A percentile compares a stretch with the other conserved stretches of the same genome.
These are phyloP conservation scores for Mitragyna speciosa DNA, from an alignment of 257 asterid genomes.

Conservation along the genomic window DNA sequence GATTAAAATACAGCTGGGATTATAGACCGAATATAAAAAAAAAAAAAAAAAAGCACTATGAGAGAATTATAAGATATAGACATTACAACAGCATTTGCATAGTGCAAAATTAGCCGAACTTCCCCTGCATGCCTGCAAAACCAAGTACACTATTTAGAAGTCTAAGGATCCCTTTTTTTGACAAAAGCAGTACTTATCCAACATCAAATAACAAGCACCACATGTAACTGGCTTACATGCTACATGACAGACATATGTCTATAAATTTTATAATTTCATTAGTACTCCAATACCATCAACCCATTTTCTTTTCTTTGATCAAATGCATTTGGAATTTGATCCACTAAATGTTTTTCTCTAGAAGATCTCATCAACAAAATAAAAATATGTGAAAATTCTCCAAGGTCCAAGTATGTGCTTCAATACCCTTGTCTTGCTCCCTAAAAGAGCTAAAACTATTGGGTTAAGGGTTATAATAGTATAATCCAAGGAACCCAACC, in stretches of 20 bases:
- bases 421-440: not conserved
- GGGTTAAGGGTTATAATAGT: not conserved
- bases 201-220: not conserved
- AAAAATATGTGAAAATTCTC: not conserved
- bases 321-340: not conserved
- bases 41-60: not conserved
- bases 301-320: not conserved
- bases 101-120: slow-evolving; percentile 83
- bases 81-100: slow-evolving; percentile 66
- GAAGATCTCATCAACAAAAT: not conserved
- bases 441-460: not conserved
- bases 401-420: not conserved
- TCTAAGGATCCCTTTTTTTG: not conserved
- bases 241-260: not conserved
- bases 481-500: not conserved
- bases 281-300: not conserved
- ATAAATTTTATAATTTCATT: not conserved
- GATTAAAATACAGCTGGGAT: not conserved
- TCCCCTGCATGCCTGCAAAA: slow-evolving; percentile 81
- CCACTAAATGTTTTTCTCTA: not conserved
- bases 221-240: not conserved
- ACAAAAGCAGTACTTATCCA: not conserved
- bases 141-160: not conserved
- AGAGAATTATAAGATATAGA: slow-evolving; percentile 4
- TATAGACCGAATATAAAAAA: not conserved